Conservation (phyloP, 2,329 filamentous ascomycete species). For the Fusarium temperatum region DNA sequence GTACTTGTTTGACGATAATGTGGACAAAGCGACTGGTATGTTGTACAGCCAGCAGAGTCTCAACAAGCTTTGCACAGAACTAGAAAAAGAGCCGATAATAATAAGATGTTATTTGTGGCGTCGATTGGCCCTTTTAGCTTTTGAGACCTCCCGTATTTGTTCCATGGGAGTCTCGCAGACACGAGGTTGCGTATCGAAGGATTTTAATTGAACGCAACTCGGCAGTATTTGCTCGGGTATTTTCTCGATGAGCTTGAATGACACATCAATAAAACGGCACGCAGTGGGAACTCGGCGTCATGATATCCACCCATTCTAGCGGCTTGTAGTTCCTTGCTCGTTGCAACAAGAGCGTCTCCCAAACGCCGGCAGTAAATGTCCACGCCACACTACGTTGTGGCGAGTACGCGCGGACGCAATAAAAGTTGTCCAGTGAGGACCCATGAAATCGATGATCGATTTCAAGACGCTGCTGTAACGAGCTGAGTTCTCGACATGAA, state of each 20-base stretch:
- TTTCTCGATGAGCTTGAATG: neutral
- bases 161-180: neutral
- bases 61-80: neutral
- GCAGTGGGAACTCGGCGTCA: neutral
- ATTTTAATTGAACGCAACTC: too few species aligned
- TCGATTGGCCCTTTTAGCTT: neutral
- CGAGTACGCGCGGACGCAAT: neutral
- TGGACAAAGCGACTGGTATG: neutral
- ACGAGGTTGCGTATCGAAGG: neutral
- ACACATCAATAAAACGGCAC: neutral
- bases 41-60: neutral
- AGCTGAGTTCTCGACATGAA: fast-evolving
- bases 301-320: neutral
- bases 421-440: neutral
- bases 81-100: neutral
- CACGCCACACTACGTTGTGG: neutral
- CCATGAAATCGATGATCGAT: neutral
- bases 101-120: neutral
- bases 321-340: too few species aligned
- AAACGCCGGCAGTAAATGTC: neutral
- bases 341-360: neutral
- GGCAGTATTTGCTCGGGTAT: neutral
- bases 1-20: neutral
- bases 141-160: neutral
- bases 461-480: neutral